phyloP scores from a whole-genome alignment of 352 stramenopile species.

The Achlya hypogyna region DNA sequence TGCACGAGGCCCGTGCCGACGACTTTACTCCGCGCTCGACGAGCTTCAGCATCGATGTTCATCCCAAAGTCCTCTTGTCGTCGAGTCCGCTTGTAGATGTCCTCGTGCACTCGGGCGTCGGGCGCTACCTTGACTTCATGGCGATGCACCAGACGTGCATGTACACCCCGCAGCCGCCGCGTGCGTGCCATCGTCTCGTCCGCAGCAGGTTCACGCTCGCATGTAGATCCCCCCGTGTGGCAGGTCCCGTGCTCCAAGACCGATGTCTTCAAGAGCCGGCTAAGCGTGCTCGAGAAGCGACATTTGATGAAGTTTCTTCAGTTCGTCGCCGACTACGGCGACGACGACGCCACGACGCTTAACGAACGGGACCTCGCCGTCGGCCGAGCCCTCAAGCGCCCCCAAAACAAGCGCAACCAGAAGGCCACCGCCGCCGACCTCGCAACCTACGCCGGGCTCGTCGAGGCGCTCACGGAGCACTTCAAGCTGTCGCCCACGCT shows the following conservation, averaged over 20 bases:
- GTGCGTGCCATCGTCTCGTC: background rate
- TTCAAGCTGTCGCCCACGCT: slow-evolving; percentile 74
- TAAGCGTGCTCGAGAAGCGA: slow-evolving; percentile 79
- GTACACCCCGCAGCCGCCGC: slow-evolving; percentile 28
- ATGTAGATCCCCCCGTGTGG: slow-evolving; percentile 34
- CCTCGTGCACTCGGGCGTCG: slow-evolving; percentile 76
- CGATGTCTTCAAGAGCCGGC: slow-evolving; percentile 81
- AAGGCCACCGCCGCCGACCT: slow-evolving; percentile 25
- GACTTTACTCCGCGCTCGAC: slow-evolving; percentile 39
- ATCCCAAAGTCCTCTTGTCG: slow-evolving; percentile 68
- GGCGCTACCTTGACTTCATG: slow-evolving; percentile 83
- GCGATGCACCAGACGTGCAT: slow-evolving; percentile 78
- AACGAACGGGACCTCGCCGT: slow-evolving; percentile 77
- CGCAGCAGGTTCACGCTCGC: background rate
- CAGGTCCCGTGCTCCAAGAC: slow-evolving; percentile 85
- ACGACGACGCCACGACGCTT: slow-evolving; percentile 68
- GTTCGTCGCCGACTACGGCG: slow-evolving; percentile 76
- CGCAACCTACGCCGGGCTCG: slow-evolving; percentile 48
- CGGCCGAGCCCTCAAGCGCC: slow-evolving; percentile 66
- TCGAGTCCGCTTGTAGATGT: slow-evolving; percentile 70
- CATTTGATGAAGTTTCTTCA: slow-evolving; percentile 88
- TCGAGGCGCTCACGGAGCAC: slow-evolving; percentile 49
- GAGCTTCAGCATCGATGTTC: slow-evolving; percentile 66
- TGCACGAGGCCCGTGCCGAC: slow-evolving; percentile 32
- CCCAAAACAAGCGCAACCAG: slow-evolving; percentile 79